Percentiles rank a stretch among this genome's conserved stretches.
phyloP scores from a whole-genome alignment of 2,329 filamentous ascomycete species.

The Cercospora sp. region DNA sequence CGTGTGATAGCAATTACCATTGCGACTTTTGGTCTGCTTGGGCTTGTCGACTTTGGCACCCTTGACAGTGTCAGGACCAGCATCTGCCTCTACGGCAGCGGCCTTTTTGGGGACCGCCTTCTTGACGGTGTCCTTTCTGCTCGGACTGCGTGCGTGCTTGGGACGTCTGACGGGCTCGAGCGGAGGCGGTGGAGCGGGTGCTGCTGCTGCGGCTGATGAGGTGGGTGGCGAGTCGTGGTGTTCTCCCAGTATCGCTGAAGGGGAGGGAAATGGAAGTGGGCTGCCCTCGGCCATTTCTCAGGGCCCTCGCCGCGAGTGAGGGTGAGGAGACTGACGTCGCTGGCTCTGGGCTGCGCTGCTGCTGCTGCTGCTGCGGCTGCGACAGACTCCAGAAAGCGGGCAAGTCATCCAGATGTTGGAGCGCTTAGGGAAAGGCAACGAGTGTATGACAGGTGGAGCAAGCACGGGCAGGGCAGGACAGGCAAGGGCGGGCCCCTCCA shows the following conservation, averaged over 20 bases:
- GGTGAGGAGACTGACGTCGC: background rate
- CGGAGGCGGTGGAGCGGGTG: slow-evolving; percentile 25
- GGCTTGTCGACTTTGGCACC: slow-evolving; percentile 55
- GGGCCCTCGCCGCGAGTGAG: background rate
- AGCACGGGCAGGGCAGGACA: background rate
- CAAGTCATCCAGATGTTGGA: slow-evolving; percentile 4
- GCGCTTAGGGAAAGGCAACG: background rate
- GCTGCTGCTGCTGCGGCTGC: background rate
- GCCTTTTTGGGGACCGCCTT: slow-evolving; percentile 29
- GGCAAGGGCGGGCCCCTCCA: background rate
- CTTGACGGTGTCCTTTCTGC: slow-evolving; percentile 29
- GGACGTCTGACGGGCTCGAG: slow-evolving; percentile 33
- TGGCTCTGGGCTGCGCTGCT: background rate
- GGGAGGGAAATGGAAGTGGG: slow-evolving; percentile 57
- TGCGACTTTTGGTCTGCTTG: slow-evolving; percentile 74
- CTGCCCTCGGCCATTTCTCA: slow-evolving; percentile 53
- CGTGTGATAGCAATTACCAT: slow-evolving; percentile 56
- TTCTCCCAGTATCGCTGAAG: slow-evolving; percentile 53
- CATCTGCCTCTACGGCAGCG: slow-evolving; percentile 18
- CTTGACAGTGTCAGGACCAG: slow-evolving; percentile 24
- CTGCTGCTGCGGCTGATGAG: slow-evolving; percentile 34
- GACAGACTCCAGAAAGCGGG: background rate
- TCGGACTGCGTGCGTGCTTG: slow-evolving; percentile 32
- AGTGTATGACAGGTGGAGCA: background rate
- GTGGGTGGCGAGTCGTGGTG: slow-evolving; percentile 10